These are phyloP conservation scores for Fomitopsis pinicola DNA, from an alignment of 1,284 basidiomycete genomes.

Conservation along the genomic window DNA sequence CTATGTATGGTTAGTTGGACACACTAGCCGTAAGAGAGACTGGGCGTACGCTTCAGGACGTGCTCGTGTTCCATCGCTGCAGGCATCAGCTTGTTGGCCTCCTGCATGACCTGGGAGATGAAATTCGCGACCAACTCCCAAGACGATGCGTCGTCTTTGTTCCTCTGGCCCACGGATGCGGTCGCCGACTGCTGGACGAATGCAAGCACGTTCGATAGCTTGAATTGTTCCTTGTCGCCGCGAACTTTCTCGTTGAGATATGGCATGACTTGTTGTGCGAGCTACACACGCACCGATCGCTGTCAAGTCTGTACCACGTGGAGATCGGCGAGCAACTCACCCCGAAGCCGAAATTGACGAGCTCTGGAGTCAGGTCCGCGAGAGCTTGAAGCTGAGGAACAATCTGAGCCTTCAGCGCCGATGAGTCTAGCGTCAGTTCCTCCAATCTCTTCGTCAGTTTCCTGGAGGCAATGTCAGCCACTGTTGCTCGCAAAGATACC, in stretches of 20 bases:
- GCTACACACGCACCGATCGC: slow-evolving; percentile 35
- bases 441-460: slow-evolving; percentile 84
- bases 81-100: slow-evolving; percentile 68
- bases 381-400: slow-evolving; percentile 70
- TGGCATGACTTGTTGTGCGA: slow-evolving; percentile 83
- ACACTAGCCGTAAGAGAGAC: background rate
- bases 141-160: slow-evolving; percentile 58
- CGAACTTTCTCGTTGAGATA: slow-evolving; percentile 71
- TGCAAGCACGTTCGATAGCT: slow-evolving; percentile 64
- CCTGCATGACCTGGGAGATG: slow-evolving; percentile 65
- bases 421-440: slow-evolving; percentile 68
- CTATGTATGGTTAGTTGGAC: slow-evolving; percentile 34
- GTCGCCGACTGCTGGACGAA: slow-evolving; percentile 72
- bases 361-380: slow-evolving; percentile 69
- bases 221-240: slow-evolving; percentile 71
- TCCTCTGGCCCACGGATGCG: slow-evolving; percentile 65
- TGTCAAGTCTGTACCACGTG: background rate
- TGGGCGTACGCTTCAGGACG: slow-evolving; percentile 65
- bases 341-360: slow-evolving; percentile 87
- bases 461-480: slow-evolving; percentile 35
- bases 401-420: slow-evolving; percentile 68
- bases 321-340: slow-evolving; percentile 36
- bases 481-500: background rate
- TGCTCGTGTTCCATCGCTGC: slow-evolving; percentile 75
- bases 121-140: slow-evolving; percentile 78